Conservation (phyloP, 345 rosid species). For the Anastatica hierochuntica region DNA sequence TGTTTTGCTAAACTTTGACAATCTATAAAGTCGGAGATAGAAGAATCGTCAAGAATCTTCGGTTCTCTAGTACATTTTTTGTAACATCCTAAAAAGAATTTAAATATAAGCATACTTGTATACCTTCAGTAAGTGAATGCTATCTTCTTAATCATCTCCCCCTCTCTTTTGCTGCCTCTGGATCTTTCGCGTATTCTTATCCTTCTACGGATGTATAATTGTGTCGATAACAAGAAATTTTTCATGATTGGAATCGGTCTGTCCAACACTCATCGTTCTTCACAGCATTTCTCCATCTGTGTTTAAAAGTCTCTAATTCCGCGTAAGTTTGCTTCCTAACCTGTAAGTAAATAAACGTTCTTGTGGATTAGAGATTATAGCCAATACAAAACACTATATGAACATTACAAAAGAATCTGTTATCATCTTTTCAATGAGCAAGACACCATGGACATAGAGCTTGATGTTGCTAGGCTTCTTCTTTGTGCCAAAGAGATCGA, state of each 20-base stretch:
- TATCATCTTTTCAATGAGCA: too few species aligned
- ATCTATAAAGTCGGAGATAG: conserved; percentile 4
- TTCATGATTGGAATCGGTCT: conserved; percentile 26
- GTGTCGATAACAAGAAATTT: not conserved
- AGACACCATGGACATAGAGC: conserved; percentile 85
- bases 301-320: conserved; percentile 45
- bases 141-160: not conserved
- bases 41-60: too few species aligned
- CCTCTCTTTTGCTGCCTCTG: not conserved
- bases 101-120: conserved; percentile 1
- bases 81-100: conserved; percentile 2
- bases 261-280: conserved; percentile 57
- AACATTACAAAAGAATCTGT: too few species aligned
- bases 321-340: conserved; percentile 33
- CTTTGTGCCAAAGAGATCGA: conserved; percentile 81
- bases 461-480: conserved; percentile 91
- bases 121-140: not conserved
- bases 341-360: too few species aligned
- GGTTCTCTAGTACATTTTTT: not conserved
- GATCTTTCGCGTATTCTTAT: too few species aligned
- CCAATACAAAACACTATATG: not conserved
- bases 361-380: too few species aligned
- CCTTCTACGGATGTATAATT: too few species aligned
- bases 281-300: conserved; percentile 64
- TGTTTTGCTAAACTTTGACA: conserved; percentile 3